Conservation (phyloP, 345 rosid genomes). For the Aquilaria yunnanensis region DNA sequence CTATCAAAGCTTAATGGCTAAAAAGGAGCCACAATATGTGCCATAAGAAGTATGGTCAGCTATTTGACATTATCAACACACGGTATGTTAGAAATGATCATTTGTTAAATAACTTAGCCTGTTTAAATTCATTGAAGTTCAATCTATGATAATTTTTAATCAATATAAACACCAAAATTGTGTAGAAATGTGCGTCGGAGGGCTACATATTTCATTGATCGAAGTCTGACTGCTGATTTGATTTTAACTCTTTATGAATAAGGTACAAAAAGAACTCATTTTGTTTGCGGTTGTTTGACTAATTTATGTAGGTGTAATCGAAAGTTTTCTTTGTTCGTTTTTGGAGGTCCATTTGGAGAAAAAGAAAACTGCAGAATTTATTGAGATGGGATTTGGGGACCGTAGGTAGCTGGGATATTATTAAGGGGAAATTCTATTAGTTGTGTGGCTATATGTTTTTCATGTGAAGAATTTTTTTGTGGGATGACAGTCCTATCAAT, state of each 20-base stretch:
- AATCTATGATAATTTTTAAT: not conserved
- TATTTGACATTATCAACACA: conserved; percentile 54
- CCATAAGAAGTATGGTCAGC: conserved; percentile 77
- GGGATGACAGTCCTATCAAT: too few species aligned
- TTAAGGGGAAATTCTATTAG: too few species aligned
- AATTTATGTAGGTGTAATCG: too few species aligned
- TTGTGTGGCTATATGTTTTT: too few species aligned
- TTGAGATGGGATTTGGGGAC: too few species aligned
- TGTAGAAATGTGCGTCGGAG: too few species aligned
- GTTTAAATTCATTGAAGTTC: conserved; percentile 1
- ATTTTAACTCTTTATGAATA: conserved; percentile 23
- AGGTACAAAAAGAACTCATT: conserved; percentile 47
- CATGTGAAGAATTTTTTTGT: too few species aligned
- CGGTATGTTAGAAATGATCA: conserved; percentile 40
- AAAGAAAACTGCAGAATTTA: too few species aligned
- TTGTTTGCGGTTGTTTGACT: too few species aligned
- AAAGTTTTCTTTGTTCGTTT: too few species aligned
- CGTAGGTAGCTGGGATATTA: too few species aligned
- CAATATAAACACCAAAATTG: not conserved
- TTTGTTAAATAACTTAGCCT: conserved; percentile 1
- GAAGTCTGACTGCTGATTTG: not conserved
- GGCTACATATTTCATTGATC: not conserved
- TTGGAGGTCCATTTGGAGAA: too few species aligned
- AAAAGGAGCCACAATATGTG: conserved; percentile 69
- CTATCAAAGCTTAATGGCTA: conserved; percentile 51